A percentile compares a stretch with the other conserved stretches of the same genome.
These are phyloP conservation scores for Brassica juncea DNA, from an alignment of 345 rosid genomes.

Conservation along the genomic window DNA sequence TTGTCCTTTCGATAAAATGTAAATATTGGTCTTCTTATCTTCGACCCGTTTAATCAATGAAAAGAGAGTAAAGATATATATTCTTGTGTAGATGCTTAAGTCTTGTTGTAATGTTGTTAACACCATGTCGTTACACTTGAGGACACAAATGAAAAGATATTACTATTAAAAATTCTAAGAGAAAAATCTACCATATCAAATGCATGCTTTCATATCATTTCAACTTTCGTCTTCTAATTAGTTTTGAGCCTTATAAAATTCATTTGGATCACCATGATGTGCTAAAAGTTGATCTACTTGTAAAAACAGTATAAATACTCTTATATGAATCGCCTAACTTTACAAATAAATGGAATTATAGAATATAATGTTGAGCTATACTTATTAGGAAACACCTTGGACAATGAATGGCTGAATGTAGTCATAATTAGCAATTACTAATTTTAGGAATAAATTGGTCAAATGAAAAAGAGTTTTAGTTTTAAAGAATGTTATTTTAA, in stretches of 20 bases:
- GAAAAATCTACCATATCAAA: not conserved
- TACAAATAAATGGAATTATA: not conserved
- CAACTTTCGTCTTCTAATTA: not conserved
- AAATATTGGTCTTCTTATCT: not conserved
- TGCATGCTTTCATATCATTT: not conserved
- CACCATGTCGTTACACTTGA: constrained; percentile 29
- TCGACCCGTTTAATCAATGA: constrained; percentile 25
- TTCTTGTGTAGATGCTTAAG: constrained; percentile 21
- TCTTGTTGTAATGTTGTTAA: constrained; percentile 27
- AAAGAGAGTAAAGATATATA: constrained; percentile 18
- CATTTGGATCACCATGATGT: not conserved
- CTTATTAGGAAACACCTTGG: constrained; percentile 15
- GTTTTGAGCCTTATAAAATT: not conserved
- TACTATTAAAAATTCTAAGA: not conserved
- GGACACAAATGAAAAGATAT: not conserved
- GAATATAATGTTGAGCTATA: constrained; percentile 9
- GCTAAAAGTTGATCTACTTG: not conserved
- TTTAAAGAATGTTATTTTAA: not conserved
- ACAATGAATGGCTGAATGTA: constrained; percentile 8
- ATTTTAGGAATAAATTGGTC: constrained; percentile 23
- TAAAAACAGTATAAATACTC: not conserved
- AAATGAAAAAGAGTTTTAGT: constrained; percentile 22
- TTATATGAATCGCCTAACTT: not conserved
- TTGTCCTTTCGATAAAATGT: constrained; percentile 11
- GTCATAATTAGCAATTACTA: constrained; percentile 12